phyloP scores from a whole-genome alignment of 768 basidiomycete genomes.

The Panaeolus cyanescens region DNA sequence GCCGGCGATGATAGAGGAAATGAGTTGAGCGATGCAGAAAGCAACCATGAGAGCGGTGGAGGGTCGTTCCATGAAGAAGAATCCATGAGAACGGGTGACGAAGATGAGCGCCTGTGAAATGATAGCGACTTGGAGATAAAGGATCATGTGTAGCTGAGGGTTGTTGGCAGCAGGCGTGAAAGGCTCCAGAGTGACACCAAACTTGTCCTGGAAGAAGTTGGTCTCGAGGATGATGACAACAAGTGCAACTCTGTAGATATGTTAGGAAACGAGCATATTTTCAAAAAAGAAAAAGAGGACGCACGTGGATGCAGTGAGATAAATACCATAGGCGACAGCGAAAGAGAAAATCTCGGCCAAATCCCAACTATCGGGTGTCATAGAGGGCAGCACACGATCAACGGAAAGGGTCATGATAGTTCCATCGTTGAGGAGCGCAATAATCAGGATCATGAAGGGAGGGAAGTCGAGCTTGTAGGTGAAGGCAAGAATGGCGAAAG shows the following conservation, averaged over 20 bases:
- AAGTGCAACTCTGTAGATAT: slow-evolving; percentile 59
- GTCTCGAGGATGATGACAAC: slow-evolving; percentile 86
- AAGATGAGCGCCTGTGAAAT: slow-evolving; percentile 99
- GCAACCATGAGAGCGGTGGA: slow-evolving; percentile 91
- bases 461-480: slow-evolving; percentile 99
- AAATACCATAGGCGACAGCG: slow-evolving; percentile 93
- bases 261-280: slow-evolving; percentile 8
- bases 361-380: slow-evolving; percentile 96
- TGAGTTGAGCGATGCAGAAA: slow-evolving; percentile 91
- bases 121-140: slow-evolving; percentile 96
- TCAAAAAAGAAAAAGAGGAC: slow-evolving; percentile 25
- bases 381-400: slow-evolving; percentile 94
- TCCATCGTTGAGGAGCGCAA: slow-evolving; percentile 95
- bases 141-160: slow-evolving; percentile 77
- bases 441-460: slow-evolving; percentile 99
- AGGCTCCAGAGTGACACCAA: slow-evolving; percentile 62
- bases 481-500: slow-evolving; percentile 94
- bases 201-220: slow-evolving; percentile 86
- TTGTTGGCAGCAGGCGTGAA: slow-evolving; percentile 55
- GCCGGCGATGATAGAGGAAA: slow-evolving; percentile 94
- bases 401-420: slow-evolving; percentile 99
- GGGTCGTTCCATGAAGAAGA: slow-evolving; percentile 97
- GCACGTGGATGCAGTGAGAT: slow-evolving; percentile 89
- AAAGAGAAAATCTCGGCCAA: slow-evolving; percentile 94
- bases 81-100: slow-evolving; percentile 90